Evolutionary conservation across 2,329 filamentous ascomycete species (phyloP).

Genomic region (Trichophyton equinum): DNA sequence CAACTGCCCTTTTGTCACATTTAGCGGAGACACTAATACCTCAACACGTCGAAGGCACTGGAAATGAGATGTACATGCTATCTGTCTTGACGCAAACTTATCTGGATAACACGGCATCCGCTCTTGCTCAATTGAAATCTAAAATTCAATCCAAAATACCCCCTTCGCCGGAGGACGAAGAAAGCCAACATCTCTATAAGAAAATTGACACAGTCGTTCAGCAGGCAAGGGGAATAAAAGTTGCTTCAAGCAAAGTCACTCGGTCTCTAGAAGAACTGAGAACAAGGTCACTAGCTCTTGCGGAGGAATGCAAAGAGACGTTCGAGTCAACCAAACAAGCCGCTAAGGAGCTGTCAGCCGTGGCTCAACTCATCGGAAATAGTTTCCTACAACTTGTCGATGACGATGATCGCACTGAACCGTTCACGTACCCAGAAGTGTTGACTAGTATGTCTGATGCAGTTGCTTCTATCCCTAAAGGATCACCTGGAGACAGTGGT

Average conservation of each 20-base stretch:
- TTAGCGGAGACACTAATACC: constrained; percentile 69
- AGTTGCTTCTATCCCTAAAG: constrained; percentile 17
- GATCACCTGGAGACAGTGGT: constrained; percentile 19
- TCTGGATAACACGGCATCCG: constrained; percentile 62
- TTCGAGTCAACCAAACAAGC: constrained; percentile 59
- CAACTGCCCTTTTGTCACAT: constrained; percentile 76
- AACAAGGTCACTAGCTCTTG: constrained; percentile 59
- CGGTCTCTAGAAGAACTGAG: constrained; percentile 67
- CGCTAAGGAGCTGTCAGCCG: constrained; percentile 52
- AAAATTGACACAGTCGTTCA: constrained; percentile 60
- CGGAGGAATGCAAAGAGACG: constrained; percentile 51
- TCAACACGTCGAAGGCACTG: constrained; percentile 56
- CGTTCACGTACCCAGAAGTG: constrained; percentile 55
- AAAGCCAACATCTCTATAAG: constrained; percentile 54
- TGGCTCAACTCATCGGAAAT: constrained; percentile 55
- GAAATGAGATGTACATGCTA: constrained; percentile 68
- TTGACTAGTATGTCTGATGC: constrained; percentile 43
- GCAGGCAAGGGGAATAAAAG: constrained; percentile 70
- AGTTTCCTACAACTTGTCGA: constrained; percentile 54
- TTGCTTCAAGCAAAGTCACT: constrained; percentile 65
- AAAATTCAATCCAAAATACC: constrained; percentile 57
- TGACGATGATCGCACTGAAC: constrained; percentile 58
- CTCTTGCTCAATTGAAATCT: constrained; percentile 49
- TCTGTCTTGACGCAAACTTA: constrained; percentile 65
- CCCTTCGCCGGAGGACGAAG: constrained; percentile 51